Evolutionary conservation across 1,284 basidiomycete genomes (phyloP).

Genomic region (Leccinum brunneo-olivaceum): DNA sequence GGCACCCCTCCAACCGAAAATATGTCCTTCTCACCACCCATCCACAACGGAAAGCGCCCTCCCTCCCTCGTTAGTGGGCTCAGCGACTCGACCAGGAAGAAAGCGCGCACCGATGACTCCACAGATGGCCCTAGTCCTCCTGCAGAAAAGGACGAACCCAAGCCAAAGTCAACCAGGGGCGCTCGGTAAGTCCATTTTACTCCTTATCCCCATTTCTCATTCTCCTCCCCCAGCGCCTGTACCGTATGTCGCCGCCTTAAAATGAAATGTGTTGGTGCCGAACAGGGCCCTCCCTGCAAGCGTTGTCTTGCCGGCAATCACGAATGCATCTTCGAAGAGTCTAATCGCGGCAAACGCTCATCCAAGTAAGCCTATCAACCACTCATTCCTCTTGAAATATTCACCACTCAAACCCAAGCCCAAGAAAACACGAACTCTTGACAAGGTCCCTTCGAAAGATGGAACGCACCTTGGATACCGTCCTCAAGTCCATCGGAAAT

Average conservation of each 20-base stretch:
- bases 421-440: conserved; percentile 81
- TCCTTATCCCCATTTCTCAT: conserved; percentile 1
- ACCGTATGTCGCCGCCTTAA: conserved; percentile 94
- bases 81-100: conserved; percentile 47
- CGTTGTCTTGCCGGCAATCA: conserved; percentile 76
- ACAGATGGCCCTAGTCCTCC: conserved; percentile 43
- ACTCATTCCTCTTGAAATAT: conserved; percentile 19
- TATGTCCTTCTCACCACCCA: conserved; percentile 44
- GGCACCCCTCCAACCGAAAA: conserved; percentile 64
- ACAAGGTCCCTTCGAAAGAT: conserved; percentile 87
- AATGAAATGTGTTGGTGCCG: conserved; percentile 96
- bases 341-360: conserved; percentile 87
- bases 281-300: conserved; percentile 89
- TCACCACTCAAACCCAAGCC: conserved; percentile 31
- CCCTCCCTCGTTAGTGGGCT: conserved; percentile 39
- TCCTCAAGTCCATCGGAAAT: conserved; percentile 77
- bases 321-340: conserved; percentile 93
- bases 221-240: conserved; percentile 59
- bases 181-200: conserved; percentile 54
- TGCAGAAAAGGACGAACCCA: conserved; percentile 59
- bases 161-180: conserved; percentile 81
- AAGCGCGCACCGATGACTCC: conserved; percentile 50
- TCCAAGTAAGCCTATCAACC: conserved; percentile 55
- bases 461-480: conserved; percentile 87
- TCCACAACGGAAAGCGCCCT: conserved; percentile 61